Conservation (phyloP, 2,329 filamentous ascomycete genomes). For the Beauveria medogensis region DNA sequence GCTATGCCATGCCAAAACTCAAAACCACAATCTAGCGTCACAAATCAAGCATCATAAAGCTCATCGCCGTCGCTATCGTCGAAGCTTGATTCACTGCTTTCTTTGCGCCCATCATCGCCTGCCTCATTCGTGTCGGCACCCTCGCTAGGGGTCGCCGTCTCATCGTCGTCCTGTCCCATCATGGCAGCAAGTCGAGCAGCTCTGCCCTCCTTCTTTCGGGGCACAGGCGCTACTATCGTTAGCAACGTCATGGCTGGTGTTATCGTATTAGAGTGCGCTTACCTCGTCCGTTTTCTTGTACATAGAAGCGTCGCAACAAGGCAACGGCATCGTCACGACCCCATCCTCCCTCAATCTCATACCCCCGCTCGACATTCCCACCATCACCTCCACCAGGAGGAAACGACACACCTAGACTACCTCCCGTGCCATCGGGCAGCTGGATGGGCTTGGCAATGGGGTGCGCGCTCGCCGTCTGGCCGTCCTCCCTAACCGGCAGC, state of each 20-base stretch:
- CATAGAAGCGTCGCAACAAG: slow-evolving; percentile 85
- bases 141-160: slow-evolving; percentile 6
- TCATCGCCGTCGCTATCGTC: neutral
- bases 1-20: neutral
- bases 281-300: slow-evolving; percentile 95
- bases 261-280: slow-evolving; percentile 19
- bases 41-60: neutral
- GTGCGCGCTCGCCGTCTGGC: slow-evolving; percentile 32
- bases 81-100: slow-evolving; percentile 5
- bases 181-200: slow-evolving; percentile 45
- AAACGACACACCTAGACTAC: slow-evolving; percentile 29
- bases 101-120: neutral
- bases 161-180: slow-evolving; percentile 33
- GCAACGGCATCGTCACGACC: slow-evolving; percentile 90
- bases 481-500: slow-evolving; percentile 28
- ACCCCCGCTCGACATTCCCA: slow-evolving; percentile 67
- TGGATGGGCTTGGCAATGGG: slow-evolving; percentile 29
- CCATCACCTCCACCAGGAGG: slow-evolving; percentile 42
- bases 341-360: slow-evolving; percentile 77
- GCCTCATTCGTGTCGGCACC: slow-evolving; percentile 1
- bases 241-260: slow-evolving; percentile 9
- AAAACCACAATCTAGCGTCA: neutral
- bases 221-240: slow-evolving; percentile 35
- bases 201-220: slow-evolving; percentile 47
- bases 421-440: slow-evolving; percentile 26